A percentile compares a stretch with the other conserved stretches of the same genome.
Conservation (phyloP, 73 alveolate species). For the Tetrahymena elliotti region DNA sequence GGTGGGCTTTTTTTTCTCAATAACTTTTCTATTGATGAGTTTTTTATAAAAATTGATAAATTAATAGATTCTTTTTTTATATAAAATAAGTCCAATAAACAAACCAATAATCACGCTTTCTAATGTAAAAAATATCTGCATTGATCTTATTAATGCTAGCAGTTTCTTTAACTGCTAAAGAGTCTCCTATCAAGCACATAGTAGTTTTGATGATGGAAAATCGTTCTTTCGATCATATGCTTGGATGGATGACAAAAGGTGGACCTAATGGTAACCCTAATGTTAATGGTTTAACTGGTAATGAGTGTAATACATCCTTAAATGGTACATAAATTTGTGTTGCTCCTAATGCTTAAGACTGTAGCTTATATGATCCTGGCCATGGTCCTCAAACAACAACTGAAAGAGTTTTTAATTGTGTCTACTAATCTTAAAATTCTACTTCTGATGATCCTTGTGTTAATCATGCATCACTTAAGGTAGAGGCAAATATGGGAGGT, state of each 20-base stretch:
- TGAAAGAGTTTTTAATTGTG: not conserved
- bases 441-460: not conserved
- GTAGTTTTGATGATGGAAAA: slow-evolving; percentile 10
- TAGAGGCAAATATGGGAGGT: not conserved
- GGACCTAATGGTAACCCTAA: not conserved
- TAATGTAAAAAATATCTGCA: not conserved
- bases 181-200: not conserved
- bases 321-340: not conserved
- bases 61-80: not conserved
- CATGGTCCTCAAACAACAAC: not conserved
- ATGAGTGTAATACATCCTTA: not conserved
- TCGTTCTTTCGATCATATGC: slow-evolving; percentile 1
- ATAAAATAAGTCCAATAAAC: not conserved
- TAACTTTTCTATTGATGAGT: no score
- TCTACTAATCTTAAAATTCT: not conserved
- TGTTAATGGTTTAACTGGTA: not conserved
- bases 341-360: not conserved
- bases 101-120: not conserved
- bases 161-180: not conserved
- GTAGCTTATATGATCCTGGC: not conserved
- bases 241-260: slow-evolving; percentile 5
- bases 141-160: not conserved
- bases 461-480: not conserved
- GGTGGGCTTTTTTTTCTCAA: not conserved
- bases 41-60: no score